phyloP scores from a whole-genome alignment of 2,329 filamentous ascomycete species.

The Alternaria metachromatica region DNA sequence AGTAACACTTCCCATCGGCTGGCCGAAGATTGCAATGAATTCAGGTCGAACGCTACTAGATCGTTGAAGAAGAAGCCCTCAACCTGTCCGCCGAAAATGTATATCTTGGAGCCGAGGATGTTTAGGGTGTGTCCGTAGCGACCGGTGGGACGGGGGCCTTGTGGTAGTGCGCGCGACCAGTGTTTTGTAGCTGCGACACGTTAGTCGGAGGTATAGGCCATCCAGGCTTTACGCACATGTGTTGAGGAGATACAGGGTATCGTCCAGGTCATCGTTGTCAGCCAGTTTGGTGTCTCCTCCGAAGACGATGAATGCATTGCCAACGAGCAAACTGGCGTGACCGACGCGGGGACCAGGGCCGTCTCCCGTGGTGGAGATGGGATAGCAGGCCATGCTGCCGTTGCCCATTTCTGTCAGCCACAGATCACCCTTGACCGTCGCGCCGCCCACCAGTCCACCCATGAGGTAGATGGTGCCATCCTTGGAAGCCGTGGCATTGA shows the following conservation, averaged over 20 bases:
- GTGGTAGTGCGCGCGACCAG: conserved; percentile 93
- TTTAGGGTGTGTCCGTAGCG: conserved; percentile 97
- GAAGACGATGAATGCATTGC: conserved; percentile 98
- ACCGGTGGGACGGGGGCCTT: conserved; percentile 83
- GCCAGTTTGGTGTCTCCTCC: conserved; percentile 98
- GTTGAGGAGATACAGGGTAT: conserved; percentile 95
- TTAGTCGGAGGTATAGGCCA: conserved; percentile 28
- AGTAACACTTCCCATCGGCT: conserved; percentile 97
- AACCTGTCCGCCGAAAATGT: conserved; percentile 95
- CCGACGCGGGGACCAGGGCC: conserved; percentile 94
- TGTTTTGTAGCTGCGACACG: conserved; percentile 80
- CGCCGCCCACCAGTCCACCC: conserved; percentile 93
- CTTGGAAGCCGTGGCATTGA: conserved; percentile 90
- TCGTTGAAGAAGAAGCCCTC: conserved; percentile 99
- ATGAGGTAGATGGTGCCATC: conserved; percentile 98
- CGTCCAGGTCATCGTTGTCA: conserved; percentile 87
- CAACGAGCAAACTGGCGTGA: conserved; percentile 90
- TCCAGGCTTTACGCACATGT: conserved; percentile 73
- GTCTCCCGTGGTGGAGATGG: conserved; percentile 88
- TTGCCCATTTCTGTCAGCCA: conserved; percentile 94
- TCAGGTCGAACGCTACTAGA: conserved; percentile 91
- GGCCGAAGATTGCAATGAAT: conserved; percentile 86
- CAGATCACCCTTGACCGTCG: conserved; percentile 93
- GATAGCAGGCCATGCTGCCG: conserved; percentile 86
- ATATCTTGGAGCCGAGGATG: conserved; percentile 95